A percentile compares a stretch with the other conserved stretches of the same genome.
Evolutionary conservation across 2,329 filamentous ascomycete genomes (phyloP).

Genomic region (Penicillium sumatraense): DNA sequence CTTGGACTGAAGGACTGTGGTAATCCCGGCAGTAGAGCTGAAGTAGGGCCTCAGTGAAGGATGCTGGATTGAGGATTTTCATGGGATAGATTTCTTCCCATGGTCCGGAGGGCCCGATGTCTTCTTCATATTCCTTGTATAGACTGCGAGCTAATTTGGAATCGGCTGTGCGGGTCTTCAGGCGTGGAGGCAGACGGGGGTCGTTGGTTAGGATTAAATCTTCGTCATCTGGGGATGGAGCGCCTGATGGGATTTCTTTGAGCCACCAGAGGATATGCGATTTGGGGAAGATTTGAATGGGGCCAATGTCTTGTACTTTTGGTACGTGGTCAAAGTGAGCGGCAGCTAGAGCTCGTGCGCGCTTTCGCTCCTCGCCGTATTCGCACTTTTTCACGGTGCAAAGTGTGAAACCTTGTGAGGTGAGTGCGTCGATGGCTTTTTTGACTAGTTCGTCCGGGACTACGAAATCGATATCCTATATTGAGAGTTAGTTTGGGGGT

Average conservation of each 20-base stretch:
- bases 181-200: not conserved
- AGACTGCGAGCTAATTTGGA: not conserved
- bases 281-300: not conserved
- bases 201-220: not conserved
- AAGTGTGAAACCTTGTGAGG: not conserved
- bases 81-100: not conserved
- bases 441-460: not conserved
- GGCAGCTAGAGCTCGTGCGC: not conserved
- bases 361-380: not conserved
- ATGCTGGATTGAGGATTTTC: not conserved
- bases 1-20: not conserved
- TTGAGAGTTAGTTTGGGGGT: not conserved
- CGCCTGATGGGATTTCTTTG: not conserved
- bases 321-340: not conserved
- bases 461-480: not conserved
- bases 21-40: slow-evolving; percentile 1
- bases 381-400: not conserved
- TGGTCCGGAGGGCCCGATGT: not conserved
- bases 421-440: not conserved
- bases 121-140: not conserved
- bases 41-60: slow-evolving; percentile 1
- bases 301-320: not conserved
- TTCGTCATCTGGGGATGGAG: not conserved
- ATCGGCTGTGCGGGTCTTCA: not conserved
- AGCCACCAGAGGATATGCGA: not conserved